Evolutionary conservation across 192 early-diverging fungal species (phyloP).

Genomic region (Pilobolus umbonatus): DNA sequence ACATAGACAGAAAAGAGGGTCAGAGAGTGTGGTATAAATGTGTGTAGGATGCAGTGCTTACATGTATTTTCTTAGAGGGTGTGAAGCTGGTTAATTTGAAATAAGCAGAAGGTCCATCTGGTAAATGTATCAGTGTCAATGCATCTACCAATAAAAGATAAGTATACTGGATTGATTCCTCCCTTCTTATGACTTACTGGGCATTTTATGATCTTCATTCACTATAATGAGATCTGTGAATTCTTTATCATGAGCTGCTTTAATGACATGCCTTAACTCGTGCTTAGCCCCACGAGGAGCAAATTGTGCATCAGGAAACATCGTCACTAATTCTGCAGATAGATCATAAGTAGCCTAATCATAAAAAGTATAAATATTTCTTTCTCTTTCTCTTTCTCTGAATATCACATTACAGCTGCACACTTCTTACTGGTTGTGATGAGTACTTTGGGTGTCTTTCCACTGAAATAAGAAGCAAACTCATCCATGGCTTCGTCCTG

Average conservation of each 20-base stretch:
- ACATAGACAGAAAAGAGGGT: too few relatives aligned
- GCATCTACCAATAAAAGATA: conserved; percentile 51
- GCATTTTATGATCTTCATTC: conserved; percentile 88
- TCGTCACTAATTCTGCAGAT: conserved; percentile 80
- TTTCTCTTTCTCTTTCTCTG: neutral
- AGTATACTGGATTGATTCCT: conserved; percentile 1
- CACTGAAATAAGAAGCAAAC: conserved; percentile 85
- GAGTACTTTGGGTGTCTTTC: conserved; percentile 84
- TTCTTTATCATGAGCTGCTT: conserved; percentile 81
- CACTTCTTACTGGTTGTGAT: conserved; percentile 81
- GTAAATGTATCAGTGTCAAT: conserved; percentile 90
- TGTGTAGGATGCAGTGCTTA: conserved; percentile 10
- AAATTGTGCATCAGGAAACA: conserved; percentile 90
- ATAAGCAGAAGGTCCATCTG: conserved; percentile 94
- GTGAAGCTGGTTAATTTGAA: conserved; percentile 86
- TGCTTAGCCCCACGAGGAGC: conserved; percentile 83
- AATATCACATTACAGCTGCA: conserved; percentile 41
- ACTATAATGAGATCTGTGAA: conserved; percentile 95
- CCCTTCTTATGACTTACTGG: conserved; percentile 57
- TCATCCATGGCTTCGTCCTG: conserved; percentile 84
- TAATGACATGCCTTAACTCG: conserved; percentile 86
- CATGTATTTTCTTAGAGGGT: conserved; percentile 69
- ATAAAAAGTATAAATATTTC: neutral
- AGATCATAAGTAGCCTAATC: conserved; percentile 71
- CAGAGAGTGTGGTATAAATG: too few relatives aligned